These are phyloP conservation scores for Tulasnella sp. DNA, from an alignment of 768 basidiomycete genomes.

Conservation along the genomic window DNA sequence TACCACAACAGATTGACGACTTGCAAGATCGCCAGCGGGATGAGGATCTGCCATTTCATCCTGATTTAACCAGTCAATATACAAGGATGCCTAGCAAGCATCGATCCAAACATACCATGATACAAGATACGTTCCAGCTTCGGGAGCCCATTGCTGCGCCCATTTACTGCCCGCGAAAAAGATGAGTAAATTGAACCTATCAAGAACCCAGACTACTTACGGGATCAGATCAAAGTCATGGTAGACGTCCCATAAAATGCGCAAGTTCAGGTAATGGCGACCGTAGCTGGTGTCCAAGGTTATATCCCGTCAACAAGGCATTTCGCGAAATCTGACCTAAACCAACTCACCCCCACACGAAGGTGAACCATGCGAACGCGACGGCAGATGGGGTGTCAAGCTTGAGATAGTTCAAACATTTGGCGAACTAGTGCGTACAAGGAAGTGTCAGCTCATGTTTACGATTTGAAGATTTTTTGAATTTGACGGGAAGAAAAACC, in stretches of 20 bases:
- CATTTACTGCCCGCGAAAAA: neutral
- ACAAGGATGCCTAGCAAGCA: neutral
- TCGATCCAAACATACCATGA: constrained; percentile 33
- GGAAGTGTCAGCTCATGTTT: neutral
- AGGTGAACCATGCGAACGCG: neutral
- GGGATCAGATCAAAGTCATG: constrained; percentile 19
- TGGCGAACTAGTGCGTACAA: neutral
- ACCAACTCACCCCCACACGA: constrained; percentile 9
- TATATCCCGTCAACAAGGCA: constrained; percentile 29
- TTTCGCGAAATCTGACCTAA: neutral
- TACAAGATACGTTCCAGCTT: constrained; percentile 11
- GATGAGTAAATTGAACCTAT: neutral
- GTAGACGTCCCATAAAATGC: constrained; percentile 1
- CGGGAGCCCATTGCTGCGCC: constrained; percentile 17
- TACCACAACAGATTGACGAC: constrained; percentile 93
- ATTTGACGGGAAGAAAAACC: neutral
- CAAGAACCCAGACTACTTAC: neutral
- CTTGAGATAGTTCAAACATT: constrained; percentile 2
- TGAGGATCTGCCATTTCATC: constrained; percentile 59
- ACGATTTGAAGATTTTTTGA: neutral
- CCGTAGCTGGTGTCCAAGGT: neutral
- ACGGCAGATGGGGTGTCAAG: neutral
- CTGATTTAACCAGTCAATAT: neutral
- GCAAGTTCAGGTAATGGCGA: constrained; percentile 17
- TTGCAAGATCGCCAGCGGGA: constrained; percentile 70